phyloP scores from a whole-genome alignment of 805 yeast species.

The Saccharomycopsis sp. region DNA sequence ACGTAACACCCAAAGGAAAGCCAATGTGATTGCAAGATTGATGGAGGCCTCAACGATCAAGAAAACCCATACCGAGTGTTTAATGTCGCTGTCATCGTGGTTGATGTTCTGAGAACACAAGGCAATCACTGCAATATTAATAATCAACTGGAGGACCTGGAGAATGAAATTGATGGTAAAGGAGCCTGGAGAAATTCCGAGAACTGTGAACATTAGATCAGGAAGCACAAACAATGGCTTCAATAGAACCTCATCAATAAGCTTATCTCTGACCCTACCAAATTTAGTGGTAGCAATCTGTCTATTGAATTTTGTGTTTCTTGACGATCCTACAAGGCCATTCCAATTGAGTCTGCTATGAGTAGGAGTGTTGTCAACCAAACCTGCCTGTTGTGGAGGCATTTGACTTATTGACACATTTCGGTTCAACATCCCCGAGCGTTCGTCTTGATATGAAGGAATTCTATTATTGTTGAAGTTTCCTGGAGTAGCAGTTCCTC shows the following conservation, averaged over 20 bases:
- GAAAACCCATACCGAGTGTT: slow-evolving; percentile 16
- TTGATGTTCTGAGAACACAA: slow-evolving; percentile 12
- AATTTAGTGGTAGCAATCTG: neutral
- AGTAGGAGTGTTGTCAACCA: neutral
- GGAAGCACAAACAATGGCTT: slow-evolving; percentile 15
- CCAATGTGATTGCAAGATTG: slow-evolving; percentile 13
- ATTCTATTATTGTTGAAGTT: neutral
- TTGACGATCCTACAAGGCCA: neutral
- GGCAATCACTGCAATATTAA: slow-evolving; percentile 15
- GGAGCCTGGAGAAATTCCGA: slow-evolving; percentile 16
- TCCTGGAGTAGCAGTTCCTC: neutral
- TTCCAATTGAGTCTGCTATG: neutral
- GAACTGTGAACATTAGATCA: neutral
- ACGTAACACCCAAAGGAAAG: slow-evolving; percentile 14
- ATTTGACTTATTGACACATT: neutral
- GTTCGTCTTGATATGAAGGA: neutral
- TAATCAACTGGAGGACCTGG: slow-evolving; percentile 15
- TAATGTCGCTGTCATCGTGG: slow-evolving; percentile 13
- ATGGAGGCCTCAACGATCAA: slow-evolving; percentile 20
- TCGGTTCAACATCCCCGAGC: neutral
- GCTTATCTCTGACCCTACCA: slow-evolving; percentile 3
- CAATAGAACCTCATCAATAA: slow-evolving; percentile 7
- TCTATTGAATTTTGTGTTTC: neutral
- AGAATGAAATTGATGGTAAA: slow-evolving; percentile 13
- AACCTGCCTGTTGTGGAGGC: neutral